Base-by-base conservation (phyloP, 1,284 basidiomycete species). In the Rhodotorula sp. region DNA sequence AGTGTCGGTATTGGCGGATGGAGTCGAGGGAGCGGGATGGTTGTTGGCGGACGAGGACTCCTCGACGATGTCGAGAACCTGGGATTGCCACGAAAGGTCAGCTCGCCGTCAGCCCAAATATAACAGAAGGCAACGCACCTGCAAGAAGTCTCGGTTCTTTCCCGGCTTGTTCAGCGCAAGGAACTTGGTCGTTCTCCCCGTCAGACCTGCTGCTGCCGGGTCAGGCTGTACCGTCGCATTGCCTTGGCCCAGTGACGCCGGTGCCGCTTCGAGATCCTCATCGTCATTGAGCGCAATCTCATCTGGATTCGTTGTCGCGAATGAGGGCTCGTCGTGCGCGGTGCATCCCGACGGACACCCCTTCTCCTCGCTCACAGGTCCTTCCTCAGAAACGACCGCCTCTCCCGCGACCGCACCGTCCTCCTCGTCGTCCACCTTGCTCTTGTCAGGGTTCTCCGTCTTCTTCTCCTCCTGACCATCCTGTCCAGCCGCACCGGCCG, bases 131-230 rank as follows among this genome's bases (percentile, higher is more conserved):
- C 0, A 24, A 13, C 65, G 37, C 37, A 91, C 92, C 84, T 97
- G 92, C 8, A 99, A 84, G 78, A 93, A 96, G 60, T 90, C 86
- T 59, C 90, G 86, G 16, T 83, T 84, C 0, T 89, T 88, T 1
- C 94, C 85, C 76, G 94, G 97, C 80, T 99, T 98, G 82, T 96
- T 93, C 6, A 99, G 83, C 1, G 95, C 94, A 18, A 99, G 81
- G 80, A 99, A 99, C 62, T 84, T 86, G 0, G 95, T 98, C 44
- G 30, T 31, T 16, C 15, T 16, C 34, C 18, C 47, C 24, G 26
- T 50, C 44, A 69, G 66, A 15, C 66, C 70, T 24, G n/a, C 62
- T 16, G 65, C 60, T 0, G 65, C 68, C 22, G 73, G 72, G 22
- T 75, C 73, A 59, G 72, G 46, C 30, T 34, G n/a, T 31, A 13